Base-by-base conservation (phyloP, 2,329 filamentous ascomycete species). In the Pseudogymnoascus sp. region DNA sequence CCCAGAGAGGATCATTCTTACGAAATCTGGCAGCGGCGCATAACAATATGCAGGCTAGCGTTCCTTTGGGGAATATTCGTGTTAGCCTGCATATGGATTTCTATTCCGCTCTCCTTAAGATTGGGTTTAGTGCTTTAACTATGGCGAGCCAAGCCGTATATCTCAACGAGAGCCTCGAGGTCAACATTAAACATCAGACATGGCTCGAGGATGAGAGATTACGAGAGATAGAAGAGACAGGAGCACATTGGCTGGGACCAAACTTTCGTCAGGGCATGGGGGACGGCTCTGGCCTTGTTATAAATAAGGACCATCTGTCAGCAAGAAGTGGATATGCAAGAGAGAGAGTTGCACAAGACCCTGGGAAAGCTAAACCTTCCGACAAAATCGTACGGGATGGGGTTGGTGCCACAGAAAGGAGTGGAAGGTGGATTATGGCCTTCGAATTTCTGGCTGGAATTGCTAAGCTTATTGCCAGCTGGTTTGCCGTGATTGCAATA, bases 121-220 rank as follows among this genome's bases (percentile, higher is more conserved):
- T 91, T 37, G 95, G 95, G 0, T 97, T 97, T 72, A 88, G 87
- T 10, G 87, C 93, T 11, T 85, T 98, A 65, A 96, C 91, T 0
- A 93, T 96, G 75, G 95, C 95, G 0, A 96, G 91, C 70, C 93
- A 98, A 75, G 93, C 93, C 3, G 95, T 98, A 0, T 98, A 96
- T 72, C 79, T 99, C 10, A 96, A 97, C 66, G 93, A 98, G 75
- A 93, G 93, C 53, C 85, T 85, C 41, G 82, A 82, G 1, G 86
- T 98, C 61, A 87, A 85, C 65, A 79, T 96, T 2, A 86, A 87
- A 67, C 80, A 83, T 37, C 87, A 87, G 76, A 97, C 95, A 0
- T 99, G 95, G 93, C 79, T 98, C 2, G 95, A 99, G 72, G 90
- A 93, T 69, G 90, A 96, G 68, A 84, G 93, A 5, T 80, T 93